phyloP scores from a whole-genome alignment of 1,139 yeast species.

The Scheffersomyces insectosa region DNA sequence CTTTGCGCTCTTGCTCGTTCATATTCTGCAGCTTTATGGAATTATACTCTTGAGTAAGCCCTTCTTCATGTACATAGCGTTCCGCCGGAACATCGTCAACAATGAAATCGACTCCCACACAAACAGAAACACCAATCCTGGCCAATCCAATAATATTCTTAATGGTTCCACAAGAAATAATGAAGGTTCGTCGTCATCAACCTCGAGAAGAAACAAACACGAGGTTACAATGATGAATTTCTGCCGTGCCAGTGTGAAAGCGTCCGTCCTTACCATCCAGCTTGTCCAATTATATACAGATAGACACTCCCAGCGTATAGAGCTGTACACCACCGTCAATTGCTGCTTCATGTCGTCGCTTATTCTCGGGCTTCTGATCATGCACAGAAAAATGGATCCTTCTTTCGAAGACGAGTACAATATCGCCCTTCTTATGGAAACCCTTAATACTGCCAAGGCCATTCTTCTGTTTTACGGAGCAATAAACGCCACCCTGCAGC shows the following conservation, averaged over 20 bases:
- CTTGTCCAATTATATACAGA: slow-evolving; percentile 23
- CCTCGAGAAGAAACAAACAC: slow-evolving; percentile 13
- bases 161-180: too few relatives aligned
- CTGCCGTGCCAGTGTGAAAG: slow-evolving; percentile 37
- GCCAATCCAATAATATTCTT: too few relatives aligned
- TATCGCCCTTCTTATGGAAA: slow-evolving; percentile 10
- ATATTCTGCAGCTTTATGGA: slow-evolving; percentile 41
- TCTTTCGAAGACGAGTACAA: slow-evolving; percentile 13
- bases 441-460: slow-evolving; percentile 10
- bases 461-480: slow-evolving; percentile 11
- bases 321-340: slow-evolving; percentile 16
- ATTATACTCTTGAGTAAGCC: slow-evolving; percentile 47
- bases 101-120: not conserved
- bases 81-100: slow-evolving; percentile 5
- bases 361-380: slow-evolving; percentile 12
- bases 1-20: slow-evolving; percentile 30
- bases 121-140: too few relatives aligned
- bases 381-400: slow-evolving; percentile 12
- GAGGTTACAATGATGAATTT: slow-evolving; percentile 19
- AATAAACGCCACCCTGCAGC: slow-evolving; percentile 11
- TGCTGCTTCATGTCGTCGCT: slow-evolving; percentile 17
- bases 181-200: slow-evolving; percentile 1
- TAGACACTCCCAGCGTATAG: slow-evolving; percentile 14
- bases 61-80: slow-evolving; percentile 38
- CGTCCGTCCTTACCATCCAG: slow-evolving; percentile 36